Evolutionary conservation across 345 rosid genomes (phyloP), one percentile per base, ranked within the genome.

Genomic region (Arabidopsis suecica): DNA sequence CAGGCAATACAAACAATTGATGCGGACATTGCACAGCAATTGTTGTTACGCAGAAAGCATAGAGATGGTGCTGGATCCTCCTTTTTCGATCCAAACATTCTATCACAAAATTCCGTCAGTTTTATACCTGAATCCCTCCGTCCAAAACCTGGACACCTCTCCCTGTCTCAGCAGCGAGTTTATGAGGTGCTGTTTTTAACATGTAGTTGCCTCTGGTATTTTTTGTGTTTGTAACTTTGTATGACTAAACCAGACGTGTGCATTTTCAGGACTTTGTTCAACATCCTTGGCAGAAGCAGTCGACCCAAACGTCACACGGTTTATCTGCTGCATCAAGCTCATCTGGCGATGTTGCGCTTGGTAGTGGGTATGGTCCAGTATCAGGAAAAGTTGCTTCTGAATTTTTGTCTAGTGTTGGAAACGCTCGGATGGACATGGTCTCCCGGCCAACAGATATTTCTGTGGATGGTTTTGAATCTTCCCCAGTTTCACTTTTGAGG

Each of bases 261-360:
- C 53, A 38, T 48, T 81, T 83, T 65, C 81, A 95, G 99, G 99
- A 95, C 74, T 95, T 95, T 75, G 91, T 92, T 81, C 89, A 96
- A 79, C 92, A 90, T 84, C 99, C 97, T 38, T 92, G 86, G 98
- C 98, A 92, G 85, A 95, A 86, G 67, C 99, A 89, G 67, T 89
- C 97, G 47, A 81, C 75, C 79, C 94, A 87, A 76, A 82, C 80
- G 25, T 78, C 96, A 22, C 87, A 87, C 79, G 65, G 87, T 33
- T 28, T 85, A 63, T 83, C 96, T 48, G 74, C 83, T 20, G 83
- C 87, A 44, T 72, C 87, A 74, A 77, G 87, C 76, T 82, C 91
- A 58, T 80, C 97, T 65, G 80, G 69, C 37, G 88, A 84, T 59
- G 64, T 80, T 80, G 85, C 79, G 65, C 71, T 83, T 54, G 71